Base-by-base conservation (phyloP, 163 green algal species). In the Chlamydomonas reinhardtii region DNA sequence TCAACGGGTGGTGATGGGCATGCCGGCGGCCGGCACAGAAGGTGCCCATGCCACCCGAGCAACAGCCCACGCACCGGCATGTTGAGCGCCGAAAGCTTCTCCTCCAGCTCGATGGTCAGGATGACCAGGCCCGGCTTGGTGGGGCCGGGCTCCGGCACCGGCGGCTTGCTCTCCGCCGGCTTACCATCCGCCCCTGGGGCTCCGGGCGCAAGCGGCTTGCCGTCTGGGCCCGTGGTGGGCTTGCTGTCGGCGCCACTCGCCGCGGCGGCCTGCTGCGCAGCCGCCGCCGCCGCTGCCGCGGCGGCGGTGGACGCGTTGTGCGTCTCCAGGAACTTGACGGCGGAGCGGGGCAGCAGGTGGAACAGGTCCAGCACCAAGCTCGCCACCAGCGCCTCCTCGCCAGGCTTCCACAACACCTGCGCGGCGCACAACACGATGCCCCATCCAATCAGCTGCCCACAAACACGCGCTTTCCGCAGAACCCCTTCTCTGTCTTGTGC, bases 321-420 rank as follows among this genome's bases (percentile, higher is more conserved):
- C 2, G 94, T 95, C 86, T 99, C 96, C 75, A 99, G 89, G 86
- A 99, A 99, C 74, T 95, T 96, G 22, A 90, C 89, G 24, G 95
- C 94, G 8, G 90, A 79, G 6, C 89, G 88, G 5, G 97, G 97
- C 71, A 99, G 93, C 82, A 97, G 94, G 89, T 98, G 97, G 91
- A 99, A 99, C 9, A 99, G 94, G 64, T 99, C 96, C 62, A 99
- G 91, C 54, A 98, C 96, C n/a, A 93, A 92, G 9, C 95, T 93
- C 3, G 96, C 95, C 0, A 99, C 92, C 78, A 91, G 89, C 66
- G 78, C 69, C 82, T 96, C 95, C 68, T 94, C 91, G 27, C 94
- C 94, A 12, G 83, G 39, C 37, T 92, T 89, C 93, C 95, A 97
- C 31, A 85, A 65, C 48, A 76, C 66, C 70, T 75, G 70, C 64